Base-by-base conservation (phyloP, 2,329 filamentous ascomycete species). In the Pochonia chlamydosporia region DNA sequence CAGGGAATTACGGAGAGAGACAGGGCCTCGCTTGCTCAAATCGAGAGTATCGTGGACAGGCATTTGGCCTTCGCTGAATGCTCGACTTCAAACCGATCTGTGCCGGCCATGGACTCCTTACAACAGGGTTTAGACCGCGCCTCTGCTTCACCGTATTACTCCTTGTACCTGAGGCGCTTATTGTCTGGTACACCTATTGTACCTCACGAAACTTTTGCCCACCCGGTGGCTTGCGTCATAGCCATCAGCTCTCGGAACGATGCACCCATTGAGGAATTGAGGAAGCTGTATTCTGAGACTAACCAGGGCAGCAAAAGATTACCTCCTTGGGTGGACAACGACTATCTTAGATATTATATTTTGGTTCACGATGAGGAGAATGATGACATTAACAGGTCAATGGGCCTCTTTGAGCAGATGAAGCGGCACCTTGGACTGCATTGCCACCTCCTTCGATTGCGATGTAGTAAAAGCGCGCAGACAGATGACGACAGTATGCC, bases 401-500 rank as follows among this genome's bases (percentile, higher is more conserved):
- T 92, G 65, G 81, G 83, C 16, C 74, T 97, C 24, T 99, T 96
- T 65, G 93, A 99, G 57, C 89, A 96, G 65, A 99, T 99, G 95
- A 99, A 97, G 68, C 83, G 93, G n/a, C 89, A 96, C 67, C 89
- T 99, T 54, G 93, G 93, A 2, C 73, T 97, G 41, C 91, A 99
- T 66, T 99, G 93, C 62, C 93, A 99, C 67, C 75, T 99, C 10
- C 74, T 99, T 28, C 77, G 95, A 53, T 72, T 99, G 43, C 81
- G 92, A 56, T 95, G 89, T 59, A 86, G 82, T 31, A 87, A 90
- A 61, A 92, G 89, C 64, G 84, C 89, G 30, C 82, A 91, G 52
- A 91, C 89, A 1, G 93, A 97, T 63, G 91, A 96, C 62, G 92
- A 97, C 61, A 92, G 88, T 59, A 81, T 89, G 57, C 81, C 83